Base-by-base conservation (phyloP, 768 basidiomycete species). In the Hypholoma fasciculare region DNA sequence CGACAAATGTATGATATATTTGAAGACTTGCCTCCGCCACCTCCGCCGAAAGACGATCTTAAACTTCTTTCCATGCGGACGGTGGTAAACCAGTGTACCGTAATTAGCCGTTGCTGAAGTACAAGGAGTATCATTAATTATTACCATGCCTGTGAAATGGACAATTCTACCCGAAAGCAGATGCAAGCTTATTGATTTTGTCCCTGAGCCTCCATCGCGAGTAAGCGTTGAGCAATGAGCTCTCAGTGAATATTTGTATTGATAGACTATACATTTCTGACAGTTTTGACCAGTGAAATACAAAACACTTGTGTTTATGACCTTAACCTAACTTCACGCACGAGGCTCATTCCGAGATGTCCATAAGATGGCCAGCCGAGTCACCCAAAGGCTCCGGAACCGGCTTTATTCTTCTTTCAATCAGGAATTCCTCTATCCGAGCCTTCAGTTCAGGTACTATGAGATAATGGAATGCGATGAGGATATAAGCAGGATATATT, bases 381-480 rank as follows among this genome's bases (percentile, higher is more conserved):
- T 64, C 62, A 61, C 19, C 55, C 36, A 49, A 30, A 1, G 62
- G 49, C 17, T 64, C 59, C 8, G 56, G 34, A 17, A 37, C 56
- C 6, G 27, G 17, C 61, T 77, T 80, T 20, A 65, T 71, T 57
- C 80, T 77, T 57, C 87, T 78, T 62, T 90, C 88, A 14, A 70
- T 70, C 44, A 92, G 72, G 69, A 87, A 96, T 2, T 77, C 79
- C 49, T 90, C 84, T 65, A 96, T 96, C 63, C 81, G 83, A 14
- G 78, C 80, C 68, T 90, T 91, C 56, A 96, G 74, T 62, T 90
- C 91, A 0, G 73, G 67, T 63, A 89, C 92, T 86, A 67, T 37
- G 38, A 65, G 58, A 60, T 36, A 43, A 36, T n/a, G 62, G 30
- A 34, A 34, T 34, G 30, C 9, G 1, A 34, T 34, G 30, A 34